A percentile compares a stretch with the other conserved stretches of the same genome.
These are phyloP conservation scores for Cyphellophora attinorum DNA, from an alignment of 2,329 filamentous ascomycete genomes.

Conservation along the genomic window DNA sequence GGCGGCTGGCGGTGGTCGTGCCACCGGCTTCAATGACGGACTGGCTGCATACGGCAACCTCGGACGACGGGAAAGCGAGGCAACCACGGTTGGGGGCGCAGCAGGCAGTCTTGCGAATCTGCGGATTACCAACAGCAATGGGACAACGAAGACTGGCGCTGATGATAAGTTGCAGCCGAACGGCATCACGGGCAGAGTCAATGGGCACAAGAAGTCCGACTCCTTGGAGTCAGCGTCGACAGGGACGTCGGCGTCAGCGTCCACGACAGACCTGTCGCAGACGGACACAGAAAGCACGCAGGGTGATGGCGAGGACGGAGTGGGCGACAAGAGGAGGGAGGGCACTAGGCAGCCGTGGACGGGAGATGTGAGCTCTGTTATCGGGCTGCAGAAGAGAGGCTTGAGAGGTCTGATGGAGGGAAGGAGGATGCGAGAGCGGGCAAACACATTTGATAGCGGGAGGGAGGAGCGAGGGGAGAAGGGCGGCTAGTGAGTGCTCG, in stretches of 20 bases:
- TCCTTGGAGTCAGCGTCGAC: constrained; percentile 16
- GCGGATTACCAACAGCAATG: constrained; percentile 5
- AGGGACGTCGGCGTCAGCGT: constrained; percentile 14
- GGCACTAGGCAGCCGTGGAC: constrained; percentile 59
- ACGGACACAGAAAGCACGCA: constrained; percentile 14
- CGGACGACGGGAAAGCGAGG: constrained; percentile 22
- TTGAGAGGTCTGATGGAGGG: constrained; percentile 92
- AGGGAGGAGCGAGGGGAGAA: constrained; percentile 1
- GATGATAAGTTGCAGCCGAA: constrained; percentile 9
- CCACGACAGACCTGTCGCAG: constrained; percentile 16
- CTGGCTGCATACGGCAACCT: constrained; percentile 47
- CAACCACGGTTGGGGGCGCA: constrained; percentile 11
- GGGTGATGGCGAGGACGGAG: constrained; percentile 7
- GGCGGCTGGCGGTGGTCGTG: constrained; percentile 86
- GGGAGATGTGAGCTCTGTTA: constrained; percentile 67
- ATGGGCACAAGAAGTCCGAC: constrained; percentile 16
- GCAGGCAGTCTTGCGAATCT: constrained; percentile 2
- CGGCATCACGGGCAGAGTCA: too few species aligned
- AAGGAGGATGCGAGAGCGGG: constrained; percentile 62
- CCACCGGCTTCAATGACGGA: constrained; percentile 46
- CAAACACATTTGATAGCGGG: constrained; percentile 10
- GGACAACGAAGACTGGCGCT: constrained; percentile 4
- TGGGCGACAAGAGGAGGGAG: constrained; percentile 2
- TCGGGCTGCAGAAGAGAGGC: constrained; percentile 89
- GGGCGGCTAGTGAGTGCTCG: too few species aligned